Percentiles rank a stretch among this genome's conserved stretches.
Conservation (phyloP, 2,329 filamentous ascomycete genomes). For the Tolypocladium tundrense region DNA sequence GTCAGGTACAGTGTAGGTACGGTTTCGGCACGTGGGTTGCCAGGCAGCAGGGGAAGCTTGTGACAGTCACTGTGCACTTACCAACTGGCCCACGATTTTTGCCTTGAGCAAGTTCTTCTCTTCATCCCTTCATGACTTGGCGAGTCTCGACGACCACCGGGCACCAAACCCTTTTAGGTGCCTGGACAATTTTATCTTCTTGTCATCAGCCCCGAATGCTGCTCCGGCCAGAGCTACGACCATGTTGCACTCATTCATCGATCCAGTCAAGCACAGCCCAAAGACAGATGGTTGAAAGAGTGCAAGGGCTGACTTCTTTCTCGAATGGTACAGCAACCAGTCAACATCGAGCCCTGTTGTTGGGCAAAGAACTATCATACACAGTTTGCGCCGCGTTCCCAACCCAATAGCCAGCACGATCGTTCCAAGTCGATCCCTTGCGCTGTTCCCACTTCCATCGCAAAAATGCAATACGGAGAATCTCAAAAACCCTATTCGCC, state of each 20-base stretch:
- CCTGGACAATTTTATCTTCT: not conserved
- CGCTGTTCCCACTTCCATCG: not conserved
- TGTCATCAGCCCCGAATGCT: not conserved
- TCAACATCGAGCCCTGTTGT: not conserved
- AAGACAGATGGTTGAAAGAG: not conserved
- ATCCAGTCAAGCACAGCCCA: no score
- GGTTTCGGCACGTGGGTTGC: not conserved
- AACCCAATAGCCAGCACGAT: not conserved
- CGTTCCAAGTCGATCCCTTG: not conserved
- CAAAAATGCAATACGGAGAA: not conserved
- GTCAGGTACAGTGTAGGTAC: not conserved
- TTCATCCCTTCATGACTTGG: not conserved
- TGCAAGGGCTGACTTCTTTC: not conserved
- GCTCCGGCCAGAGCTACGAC: not conserved
- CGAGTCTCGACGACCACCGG: not conserved
- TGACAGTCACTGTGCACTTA: not conserved
- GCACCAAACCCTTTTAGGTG: not conserved
- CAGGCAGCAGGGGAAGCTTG: not conserved
- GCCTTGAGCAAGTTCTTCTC: not conserved
- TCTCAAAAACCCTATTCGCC: conserved; percentile 1
- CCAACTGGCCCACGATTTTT: not conserved
- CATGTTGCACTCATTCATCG: not conserved
- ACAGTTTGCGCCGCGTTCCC: not conserved
- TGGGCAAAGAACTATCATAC: not conserved
- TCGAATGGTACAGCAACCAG: not conserved